Base-by-base conservation (phyloP, 2,329 filamentous ascomycete genomes). In the Alternaria sp. region DNA sequence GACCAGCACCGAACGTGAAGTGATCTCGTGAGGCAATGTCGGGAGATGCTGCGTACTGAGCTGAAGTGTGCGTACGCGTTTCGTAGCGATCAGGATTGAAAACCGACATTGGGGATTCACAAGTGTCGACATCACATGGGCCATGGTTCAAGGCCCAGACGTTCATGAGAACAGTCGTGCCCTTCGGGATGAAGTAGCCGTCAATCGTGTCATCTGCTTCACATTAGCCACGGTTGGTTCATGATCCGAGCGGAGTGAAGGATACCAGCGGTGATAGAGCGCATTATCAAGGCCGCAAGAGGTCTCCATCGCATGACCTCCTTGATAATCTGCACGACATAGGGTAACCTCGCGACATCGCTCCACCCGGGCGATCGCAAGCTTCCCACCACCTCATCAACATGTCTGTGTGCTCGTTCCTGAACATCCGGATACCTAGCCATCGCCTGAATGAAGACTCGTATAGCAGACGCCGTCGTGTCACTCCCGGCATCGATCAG, bases 1-100 rank as follows among this genome's bases (percentile, higher is more conserved):
- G 78, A 0, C 85, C 85, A 9, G 80, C 81, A 0, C 84, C 84
- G 65, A 86, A 87, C 1, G 75, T 75, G 69, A 84, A 86, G 55
- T 86, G 84, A 65, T 84, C 81, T 41, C 82, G 75, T 12, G 75
- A 74, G 26, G 75, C 61, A 30, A 73, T 79, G 45, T 80, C 70
- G 4, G 75, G 65, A 41, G 72, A 69, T 12, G 74, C 74, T 10
- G 80, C 76, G 25, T 81, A 80, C 10, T 81, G 76, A 1, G 73
- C 74, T 4, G 82, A 79, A 1, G 80, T 68, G 6, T 65, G 70
- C 6, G 73, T 75, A 30, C 73, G 70, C 18, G 72, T 70, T 21
- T 71, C 67, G 55, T 73, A 82, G 47, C 78, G 75, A 54, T 80
- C 78, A 6, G 80, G 80, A 53, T 81, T 75, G 69, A 80, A 81